Conservation (phyloP, 192 early-diverging fungal species). For the Dimargaris xerosporica region DNA sequence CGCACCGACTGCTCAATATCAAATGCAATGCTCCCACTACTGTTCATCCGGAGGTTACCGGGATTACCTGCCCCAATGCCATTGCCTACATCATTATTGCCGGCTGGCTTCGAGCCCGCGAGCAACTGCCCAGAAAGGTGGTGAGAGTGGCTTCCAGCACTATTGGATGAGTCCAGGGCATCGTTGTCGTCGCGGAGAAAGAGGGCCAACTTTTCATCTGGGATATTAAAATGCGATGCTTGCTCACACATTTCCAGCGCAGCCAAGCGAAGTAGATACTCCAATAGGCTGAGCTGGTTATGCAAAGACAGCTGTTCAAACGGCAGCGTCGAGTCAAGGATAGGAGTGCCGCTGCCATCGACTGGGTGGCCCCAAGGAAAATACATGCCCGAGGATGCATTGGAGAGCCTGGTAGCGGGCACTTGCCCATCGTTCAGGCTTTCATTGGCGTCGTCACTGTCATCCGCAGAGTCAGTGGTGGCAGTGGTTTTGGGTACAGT, state of each 20-base stretch:
- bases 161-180: conserved; percentile 1
- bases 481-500: no score
- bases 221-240: conserved; percentile 38
- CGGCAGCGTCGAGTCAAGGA: conserved; percentile 7
- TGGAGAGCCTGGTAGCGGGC: not conserved
- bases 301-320: conserved; percentile 15
- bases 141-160: not conserved
- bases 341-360: not conserved
- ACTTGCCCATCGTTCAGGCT: conserved; percentile 4
- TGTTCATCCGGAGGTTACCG: not conserved
- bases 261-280: conserved; percentile 44
- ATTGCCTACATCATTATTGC: not conserved
- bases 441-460: conserved; percentile 14
- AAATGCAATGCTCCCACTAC: not conserved
- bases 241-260: conserved; percentile 50
- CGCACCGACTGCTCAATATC: conserved; percentile 2
- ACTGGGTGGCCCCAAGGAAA: no score
- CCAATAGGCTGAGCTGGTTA: conserved; percentile 39
- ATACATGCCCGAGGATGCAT: no score
- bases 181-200: conserved; percentile 31
- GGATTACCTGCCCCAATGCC: not conserved
- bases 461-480: no score
- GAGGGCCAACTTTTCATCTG: conserved; percentile 50
- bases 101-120: not conserved
- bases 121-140: not conserved